Percentiles rank a stretch among this genome's conserved stretches.
Evolutionary conservation across 2,329 filamentous ascomycete species (phyloP).

Genomic region (Fusarium chaquense): DNA sequence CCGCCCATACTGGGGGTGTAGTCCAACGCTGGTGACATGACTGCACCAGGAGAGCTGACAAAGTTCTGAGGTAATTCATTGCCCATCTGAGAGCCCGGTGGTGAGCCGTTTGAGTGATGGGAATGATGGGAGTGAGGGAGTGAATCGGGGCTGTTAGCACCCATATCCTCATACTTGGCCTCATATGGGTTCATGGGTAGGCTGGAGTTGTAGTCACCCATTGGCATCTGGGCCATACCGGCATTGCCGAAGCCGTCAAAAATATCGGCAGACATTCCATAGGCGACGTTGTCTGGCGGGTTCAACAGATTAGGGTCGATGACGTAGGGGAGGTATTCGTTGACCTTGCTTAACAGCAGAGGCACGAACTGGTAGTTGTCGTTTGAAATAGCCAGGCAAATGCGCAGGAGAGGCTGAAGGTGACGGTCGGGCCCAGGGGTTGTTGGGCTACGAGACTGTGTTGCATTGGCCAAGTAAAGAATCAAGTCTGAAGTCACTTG

Average conservation of each 20-base stretch:
- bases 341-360: conserved; percentile 79
- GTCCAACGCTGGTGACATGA: conserved; percentile 66
- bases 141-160: conserved; percentile 51
- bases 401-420: conserved; percentile 74
- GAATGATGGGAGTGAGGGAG: conserved; percentile 46
- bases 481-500: conserved; percentile 79
- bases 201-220: conserved; percentile 64
- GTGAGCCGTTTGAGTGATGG: conserved; percentile 49
- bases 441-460: conserved; percentile 65
- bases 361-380: conserved; percentile 83
- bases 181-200: conserved; percentile 59
- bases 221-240: conserved; percentile 66
- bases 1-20: conserved; percentile 60
- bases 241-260: conserved; percentile 75
- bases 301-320: conserved; percentile 71
- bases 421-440: conserved; percentile 79
- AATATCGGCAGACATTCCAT: conserved; percentile 65
- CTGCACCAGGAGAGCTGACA: conserved; percentile 61
- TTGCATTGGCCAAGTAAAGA: conserved; percentile 77
- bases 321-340: conserved; percentile 75
- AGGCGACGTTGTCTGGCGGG: conserved; percentile 63
- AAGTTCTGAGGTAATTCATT: conserved; percentile 63
- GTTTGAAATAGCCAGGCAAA: conserved; percentile 75
- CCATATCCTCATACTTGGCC: conserved; percentile 55
- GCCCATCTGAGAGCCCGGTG: conserved; percentile 46